Base-by-base conservation (phyloP, 2,329 filamentous ascomycete species). In the Blumeria graminis region DNA sequence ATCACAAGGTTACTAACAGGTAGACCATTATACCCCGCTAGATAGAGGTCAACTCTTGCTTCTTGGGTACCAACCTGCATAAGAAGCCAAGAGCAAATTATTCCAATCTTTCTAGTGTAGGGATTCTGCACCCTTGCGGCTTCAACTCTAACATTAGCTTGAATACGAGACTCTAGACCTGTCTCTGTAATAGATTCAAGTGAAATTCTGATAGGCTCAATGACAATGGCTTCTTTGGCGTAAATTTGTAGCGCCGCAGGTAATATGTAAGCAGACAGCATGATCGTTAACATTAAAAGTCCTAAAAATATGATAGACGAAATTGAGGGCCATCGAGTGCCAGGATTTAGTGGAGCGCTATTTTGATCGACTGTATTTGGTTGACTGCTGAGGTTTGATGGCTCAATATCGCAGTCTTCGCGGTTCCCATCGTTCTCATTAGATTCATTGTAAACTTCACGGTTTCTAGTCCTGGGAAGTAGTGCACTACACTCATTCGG, bases 161-260 rank as follows among this genome's bases (percentile, higher is more conserved):
- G 82, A 51, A 98, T 74, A 60, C 87, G 81, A 35, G 86, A 84
- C 59, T 76, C 78, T 8, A 95, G 77, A 11, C 92, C 90, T 58
- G 81, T 75, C 7, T 78, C 66, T 0, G 87, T 95, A 61, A 95
- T 84, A 1, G 84, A 86, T 64, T 92, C 84, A 58, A 98, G 80
- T 1, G 88, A 87, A 18, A 98, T 70, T 61, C 82, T 84, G 6
- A 83, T 88, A 1, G 92, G 86, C 65, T 89, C 80, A 61, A 98
- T 77, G 16, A 90, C 80, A 28, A 82, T 75, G 3, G 89, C 86
- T 67, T 89, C 75, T 69, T 90, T 83, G 53, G 84, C 86, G 68
- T 98, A 98, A 65, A 86, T 77, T 68, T 94, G 80, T 10, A 94
- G 78, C 7, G 82, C 78, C 14, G 83, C 80, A 1, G 90, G 89